Evolutionary conservation across 2,329 filamentous ascomycete species (phyloP).

Genomic region (Monosporascus sp.): DNA sequence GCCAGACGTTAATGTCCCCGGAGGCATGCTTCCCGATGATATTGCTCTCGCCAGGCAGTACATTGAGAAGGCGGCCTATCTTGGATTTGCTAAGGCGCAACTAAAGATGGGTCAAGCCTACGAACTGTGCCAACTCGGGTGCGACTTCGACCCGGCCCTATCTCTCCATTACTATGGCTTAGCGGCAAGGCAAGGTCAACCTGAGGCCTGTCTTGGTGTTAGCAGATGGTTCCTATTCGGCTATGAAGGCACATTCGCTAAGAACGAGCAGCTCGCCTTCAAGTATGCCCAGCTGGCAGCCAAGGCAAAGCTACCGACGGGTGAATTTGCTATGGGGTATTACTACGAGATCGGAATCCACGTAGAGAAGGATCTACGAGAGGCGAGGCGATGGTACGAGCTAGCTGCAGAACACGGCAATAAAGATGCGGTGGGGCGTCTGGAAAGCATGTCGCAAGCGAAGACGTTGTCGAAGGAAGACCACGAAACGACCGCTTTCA

Average conservation of each 20-base stretch:
- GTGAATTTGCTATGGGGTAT: constrained; percentile 95
- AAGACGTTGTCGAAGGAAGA: constrained; percentile 84
- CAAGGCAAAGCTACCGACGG: constrained; percentile 73
- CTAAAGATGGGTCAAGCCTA: constrained; percentile 96
- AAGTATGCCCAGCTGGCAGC: constrained; percentile 87
- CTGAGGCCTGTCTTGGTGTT: constrained; percentile 91
- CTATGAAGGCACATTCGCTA: constrained; percentile 84
- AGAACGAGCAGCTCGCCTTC: constrained; percentile 93
- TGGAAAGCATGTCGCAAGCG: constrained; percentile 79
- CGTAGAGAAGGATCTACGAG: constrained; percentile 74
- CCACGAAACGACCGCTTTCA: constrained; percentile 87
- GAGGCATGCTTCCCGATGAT: constrained; percentile 64
- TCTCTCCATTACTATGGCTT: constrained; percentile 95
- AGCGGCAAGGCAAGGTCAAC: constrained; percentile 84
- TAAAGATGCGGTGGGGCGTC: constrained; percentile 74
- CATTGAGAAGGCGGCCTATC: constrained; percentile 92
- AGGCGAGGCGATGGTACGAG: constrained; percentile 85
- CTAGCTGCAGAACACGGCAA: constrained; percentile 88
- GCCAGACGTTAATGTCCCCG: constrained; percentile 81
- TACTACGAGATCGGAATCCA: constrained; percentile 96
- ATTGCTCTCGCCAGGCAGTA: constrained; percentile 73
- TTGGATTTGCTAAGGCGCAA: constrained; percentile 94
- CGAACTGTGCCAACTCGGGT: constrained; percentile 88
- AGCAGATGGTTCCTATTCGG: constrained; percentile 99
- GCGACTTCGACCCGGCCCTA: constrained; percentile 88